Evolutionary conservation across 2,329 filamentous ascomycete genomes (phyloP), one percentile per base, ranked within the genome.

Genomic region (Xylaria sp.): DNA sequence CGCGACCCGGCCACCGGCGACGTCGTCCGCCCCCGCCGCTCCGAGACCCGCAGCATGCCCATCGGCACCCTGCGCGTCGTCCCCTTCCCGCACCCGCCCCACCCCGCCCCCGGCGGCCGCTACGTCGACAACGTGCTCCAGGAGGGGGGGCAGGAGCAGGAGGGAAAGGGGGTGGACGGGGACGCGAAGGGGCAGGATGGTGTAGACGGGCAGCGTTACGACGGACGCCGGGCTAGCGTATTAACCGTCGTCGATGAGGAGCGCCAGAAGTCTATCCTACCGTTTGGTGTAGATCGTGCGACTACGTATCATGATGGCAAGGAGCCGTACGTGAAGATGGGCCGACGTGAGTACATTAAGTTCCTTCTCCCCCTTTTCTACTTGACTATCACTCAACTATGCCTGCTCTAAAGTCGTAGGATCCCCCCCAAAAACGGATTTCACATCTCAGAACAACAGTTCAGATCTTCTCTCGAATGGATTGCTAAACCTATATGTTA

Each of bases 321-420:
- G 37, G 91, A 95, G 66, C 85, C 89, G 0, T 96, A 93, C 71
- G 78, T 96, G 59, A 95, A 93, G 73, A 74, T 97, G 1, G 91
- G 91, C 4, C 83, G 91, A 1, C 4, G 29, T 34, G 16, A 11
- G 29, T 34, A 34, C 16, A 7, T 13, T 34, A 11, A 34, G 11
- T 13, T 13, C 29, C 29, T 13, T 34, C 29, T 13, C 29, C 29
- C 11, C 29, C 29, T 34, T 34, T 3, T 13, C 29, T 34, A 13
- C 29, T 34, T 4, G 29, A 7, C 9, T 13, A 34, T 34, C 11
- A 34, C 8, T 34, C 11, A n/a, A n/a, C n/a, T n/a, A 6, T 13
- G 5, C 29, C 29, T 6, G 3, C 11, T 34, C 9, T 4, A 11
- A 13, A 13, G 29, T 13, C 16, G 9, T 13, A 34, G 29, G 16